Percentiles rank a stretch among this genome's conserved stretches.
phyloP scores from a whole-genome alignment of 495 filamentous ascomycete species.

The Cercophora newfieldiana region DNA sequence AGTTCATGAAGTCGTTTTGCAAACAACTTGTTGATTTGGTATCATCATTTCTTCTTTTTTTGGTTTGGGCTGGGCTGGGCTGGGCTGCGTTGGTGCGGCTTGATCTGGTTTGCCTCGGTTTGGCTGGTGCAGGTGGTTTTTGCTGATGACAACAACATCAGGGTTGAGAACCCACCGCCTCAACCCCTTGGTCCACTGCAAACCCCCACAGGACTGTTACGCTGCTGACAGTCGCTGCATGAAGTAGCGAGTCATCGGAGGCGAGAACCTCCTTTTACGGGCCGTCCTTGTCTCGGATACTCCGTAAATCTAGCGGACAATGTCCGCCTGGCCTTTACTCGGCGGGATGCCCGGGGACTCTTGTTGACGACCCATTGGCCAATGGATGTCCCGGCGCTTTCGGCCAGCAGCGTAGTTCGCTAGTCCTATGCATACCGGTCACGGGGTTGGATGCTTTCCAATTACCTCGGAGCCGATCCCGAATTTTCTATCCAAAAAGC shows the following conservation, averaged over 20 bases:
- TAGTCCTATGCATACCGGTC: no score
- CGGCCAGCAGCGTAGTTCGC: background rate
- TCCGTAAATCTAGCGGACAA: background rate
- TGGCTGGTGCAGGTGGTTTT: no score
- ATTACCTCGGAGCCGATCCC: no score
- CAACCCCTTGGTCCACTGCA: background rate
- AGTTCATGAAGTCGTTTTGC: no score
- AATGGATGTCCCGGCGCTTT: background rate
- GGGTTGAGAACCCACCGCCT: background rate
- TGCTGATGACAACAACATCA: background rate
- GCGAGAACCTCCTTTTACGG: conserved; percentile 2
- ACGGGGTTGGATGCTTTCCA: no score
- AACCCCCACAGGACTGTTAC: background rate
- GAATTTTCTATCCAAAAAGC: no score
- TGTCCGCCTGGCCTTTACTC: background rate
- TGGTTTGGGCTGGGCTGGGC: no score
- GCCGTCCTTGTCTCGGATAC: background rate
- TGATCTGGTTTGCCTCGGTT: no score
- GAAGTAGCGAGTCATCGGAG: conserved; percentile 8
- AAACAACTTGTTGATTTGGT: no score
- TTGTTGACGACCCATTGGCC: background rate
- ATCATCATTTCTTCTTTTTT: no score
- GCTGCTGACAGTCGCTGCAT: background rate
- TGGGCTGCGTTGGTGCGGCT: no score
- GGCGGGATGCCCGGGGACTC: background rate